Evolutionary conservation across 2,329 filamentous ascomycete genomes (phyloP).

Genomic region (Colletotrichum liaoningense): DNA sequence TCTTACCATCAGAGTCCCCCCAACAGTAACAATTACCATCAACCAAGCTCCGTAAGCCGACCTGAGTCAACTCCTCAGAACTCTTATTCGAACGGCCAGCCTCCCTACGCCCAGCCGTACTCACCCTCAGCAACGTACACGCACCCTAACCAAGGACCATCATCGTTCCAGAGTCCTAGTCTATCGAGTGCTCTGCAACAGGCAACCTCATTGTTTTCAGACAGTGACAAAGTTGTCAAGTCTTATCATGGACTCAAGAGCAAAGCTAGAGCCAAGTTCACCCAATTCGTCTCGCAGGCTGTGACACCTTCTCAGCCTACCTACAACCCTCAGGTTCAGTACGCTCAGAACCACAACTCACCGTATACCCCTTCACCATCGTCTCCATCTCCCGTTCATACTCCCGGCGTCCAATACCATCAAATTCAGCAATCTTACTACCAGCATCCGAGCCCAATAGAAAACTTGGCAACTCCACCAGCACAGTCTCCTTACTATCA

Average conservation of each 20-base stretch:
- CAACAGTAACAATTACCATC: background rate
- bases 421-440: background rate
- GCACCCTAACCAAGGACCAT: background rate
- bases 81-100: background rate
- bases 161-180: background rate
- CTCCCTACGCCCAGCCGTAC: background rate
- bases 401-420: no score
- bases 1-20: background rate
- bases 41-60: background rate
- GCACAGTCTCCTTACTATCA: background rate
- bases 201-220: background rate
- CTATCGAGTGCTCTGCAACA: background rate
- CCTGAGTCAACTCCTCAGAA: background rate
- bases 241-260: constrained; percentile 12
- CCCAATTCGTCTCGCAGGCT: constrained; percentile 2
- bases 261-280: background rate
- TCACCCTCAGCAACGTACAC: background rate
- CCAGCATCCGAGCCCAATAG: background rate
- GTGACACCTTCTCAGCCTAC: background rate
- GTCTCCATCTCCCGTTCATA: background rate
- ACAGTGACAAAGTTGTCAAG: background rate
- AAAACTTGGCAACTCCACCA: background rate
- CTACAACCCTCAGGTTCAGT: background rate
- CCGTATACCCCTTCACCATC: background rate
- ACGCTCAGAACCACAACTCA: background rate